These are phyloP conservation scores for Botrytis squamosa DNA, from an alignment of 2,329 filamentous ascomycete species.

Conservation along the genomic window DNA sequence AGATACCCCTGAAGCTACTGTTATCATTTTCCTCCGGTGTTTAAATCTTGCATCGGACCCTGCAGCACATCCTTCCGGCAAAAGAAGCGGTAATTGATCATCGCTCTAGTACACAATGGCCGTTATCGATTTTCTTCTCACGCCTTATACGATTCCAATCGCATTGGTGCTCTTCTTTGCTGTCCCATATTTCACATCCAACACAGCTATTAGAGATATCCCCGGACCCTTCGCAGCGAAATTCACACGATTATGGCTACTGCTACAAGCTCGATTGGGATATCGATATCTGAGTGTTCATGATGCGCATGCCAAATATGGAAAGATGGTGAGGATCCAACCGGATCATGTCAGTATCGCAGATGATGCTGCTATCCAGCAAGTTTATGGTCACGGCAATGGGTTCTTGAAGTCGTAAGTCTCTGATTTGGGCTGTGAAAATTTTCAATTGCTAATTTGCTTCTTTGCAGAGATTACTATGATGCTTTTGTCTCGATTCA, in stretches of 20 bases:
- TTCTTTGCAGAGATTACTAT: conserved; percentile 69
- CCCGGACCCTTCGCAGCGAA: conserved; percentile 54
- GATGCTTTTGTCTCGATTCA: conserved; percentile 87
- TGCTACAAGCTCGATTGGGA: conserved; percentile 64
- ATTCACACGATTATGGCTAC: conserved; percentile 79
- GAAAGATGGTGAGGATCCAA: conserved; percentile 78
- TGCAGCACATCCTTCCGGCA: not conserved
- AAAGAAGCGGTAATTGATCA: not conserved
- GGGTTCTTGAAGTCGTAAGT: conserved; percentile 68
- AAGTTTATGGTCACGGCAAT: conserved; percentile 78
- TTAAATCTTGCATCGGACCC: not conserved
- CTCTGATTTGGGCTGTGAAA: not conserved
- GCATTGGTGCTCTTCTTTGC: conserved; percentile 45
- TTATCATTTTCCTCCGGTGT: not conserved
- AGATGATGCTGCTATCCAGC: conserved; percentile 72
- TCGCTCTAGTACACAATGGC: conserved; percentile 32
- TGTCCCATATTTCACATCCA: conserved; percentile 38
- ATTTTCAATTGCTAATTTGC: not conserved
- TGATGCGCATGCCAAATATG: conserved; percentile 66
- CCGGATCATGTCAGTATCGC: conserved; percentile 82
- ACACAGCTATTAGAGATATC: conserved; percentile 41
- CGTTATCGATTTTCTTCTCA: conserved; percentile 42
- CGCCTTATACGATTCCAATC: conserved; percentile 49
- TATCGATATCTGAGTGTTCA: conserved; percentile 65
- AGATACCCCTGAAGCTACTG: not conserved